Evolutionary conservation across 2,329 filamentous ascomycete genomes (phyloP), one percentile per base, ranked within the genome.

Genomic region (Aureobasidium sp.): DNA sequence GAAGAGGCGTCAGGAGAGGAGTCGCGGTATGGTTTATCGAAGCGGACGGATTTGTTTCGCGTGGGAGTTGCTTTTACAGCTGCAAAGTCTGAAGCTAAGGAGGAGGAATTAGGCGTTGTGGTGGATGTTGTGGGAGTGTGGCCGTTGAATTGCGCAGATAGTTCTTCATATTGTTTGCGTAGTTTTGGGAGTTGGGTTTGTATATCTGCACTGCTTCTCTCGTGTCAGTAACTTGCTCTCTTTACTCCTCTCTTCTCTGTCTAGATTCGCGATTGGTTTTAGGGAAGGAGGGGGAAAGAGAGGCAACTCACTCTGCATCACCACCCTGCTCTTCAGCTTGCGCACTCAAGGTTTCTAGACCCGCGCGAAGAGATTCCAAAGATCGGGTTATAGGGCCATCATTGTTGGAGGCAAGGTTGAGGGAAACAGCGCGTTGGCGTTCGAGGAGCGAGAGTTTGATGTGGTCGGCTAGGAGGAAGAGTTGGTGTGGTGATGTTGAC

Each of bases 381-480:
- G 92, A 97, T 58, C 90, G 85, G 16, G 89, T 89, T 67, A 97
- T 92, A 73, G 96, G 89, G 44, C 88, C 88, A 77, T 97, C 91
- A 75, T 96, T 71, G 47, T 88, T 88, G 55, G 85, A 85, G 62
- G 91, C 85, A 61, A 96, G 83, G 67, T 91, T 86, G 48, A 96
- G 82, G 14, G 86, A 89, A 69, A 90, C 85, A 53, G 92, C 91
- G 62, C 93, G 87, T 77, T 96, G 88, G 62, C 93, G 86, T 78
- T 97, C 94, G 30, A 97, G 85, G 16, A 99, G 82, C 14, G 92
- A 96, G 64, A 97, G 85, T 77, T 97, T 97, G 81, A 97, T 90
- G 76, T 97, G 93, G 77, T 99, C 94, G 70, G 92, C 91, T 62
- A 97, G 85, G 59, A 97, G 87, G 73, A 92, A 91, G 67, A 97